Percentiles rank a stretch among this genome's conserved stretches.
Evolutionary conservation across 176 grass and related monocot species (phyloP).

Genomic region (Tillandsia leiboldiana): DNA sequence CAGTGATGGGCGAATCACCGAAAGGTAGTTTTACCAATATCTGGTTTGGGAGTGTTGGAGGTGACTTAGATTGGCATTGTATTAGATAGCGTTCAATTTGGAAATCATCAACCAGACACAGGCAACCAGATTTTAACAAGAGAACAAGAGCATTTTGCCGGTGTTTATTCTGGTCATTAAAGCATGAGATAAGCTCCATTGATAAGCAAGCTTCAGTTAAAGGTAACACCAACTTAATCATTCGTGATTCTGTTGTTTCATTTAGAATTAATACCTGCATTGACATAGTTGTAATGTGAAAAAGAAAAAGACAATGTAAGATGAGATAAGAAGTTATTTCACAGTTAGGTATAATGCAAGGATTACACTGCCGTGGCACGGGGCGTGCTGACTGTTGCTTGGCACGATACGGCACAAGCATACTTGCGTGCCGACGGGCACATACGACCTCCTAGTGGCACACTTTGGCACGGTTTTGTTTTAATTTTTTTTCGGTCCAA

Average conservation of each 20-base stretch:
- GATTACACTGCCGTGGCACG: too few relatives aligned
- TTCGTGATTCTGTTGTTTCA: slow-evolving; percentile 62
- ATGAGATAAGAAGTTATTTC: background rate
- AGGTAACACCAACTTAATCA: slow-evolving; percentile 75
- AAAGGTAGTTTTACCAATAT: slow-evolving; percentile 55
- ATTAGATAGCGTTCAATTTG: slow-evolving; percentile 68
- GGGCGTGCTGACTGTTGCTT: too few relatives aligned
- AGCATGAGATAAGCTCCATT: slow-evolving; percentile 58
- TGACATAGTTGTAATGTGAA: slow-evolving; percentile 7
- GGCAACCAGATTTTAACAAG: slow-evolving; percentile 73
- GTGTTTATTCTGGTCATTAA: slow-evolving; percentile 58
- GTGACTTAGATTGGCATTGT: slow-evolving; percentile 67
- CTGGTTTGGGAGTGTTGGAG: slow-evolving; percentile 55
- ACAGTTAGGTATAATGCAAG: background rate
- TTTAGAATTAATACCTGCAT: slow-evolving; percentile 77
- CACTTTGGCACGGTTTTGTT: too few relatives aligned
- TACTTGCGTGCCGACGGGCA: too few relatives aligned
- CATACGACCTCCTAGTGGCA: too few relatives aligned
- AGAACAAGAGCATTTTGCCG: slow-evolving; percentile 58
- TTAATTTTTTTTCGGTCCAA: too few relatives aligned
- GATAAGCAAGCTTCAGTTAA: slow-evolving; percentile 63
- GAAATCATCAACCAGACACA: slow-evolving; percentile 82
- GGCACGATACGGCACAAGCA: too few relatives aligned
- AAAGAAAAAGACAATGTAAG: background rate
- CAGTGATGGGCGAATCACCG: slow-evolving; percentile 54